Percentiles rank a stretch among this genome's conserved stretches.
Conservation (phyloP, 176 grass and related monocot species). For the Aechmea fasciata region DNA sequence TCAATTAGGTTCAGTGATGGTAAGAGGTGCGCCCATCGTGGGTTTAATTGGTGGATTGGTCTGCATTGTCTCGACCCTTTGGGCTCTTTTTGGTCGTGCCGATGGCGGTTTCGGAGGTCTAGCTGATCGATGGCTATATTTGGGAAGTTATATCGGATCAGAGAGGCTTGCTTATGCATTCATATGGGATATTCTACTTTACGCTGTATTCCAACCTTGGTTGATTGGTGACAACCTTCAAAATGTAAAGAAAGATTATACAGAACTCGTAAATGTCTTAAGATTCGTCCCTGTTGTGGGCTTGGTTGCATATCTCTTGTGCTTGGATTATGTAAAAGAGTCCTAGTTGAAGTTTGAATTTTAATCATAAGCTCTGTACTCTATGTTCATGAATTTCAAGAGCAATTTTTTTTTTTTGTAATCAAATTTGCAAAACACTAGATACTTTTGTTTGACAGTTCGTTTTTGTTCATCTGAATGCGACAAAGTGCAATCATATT, state of each 20-base stretch:
- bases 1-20: slow-evolving; percentile 54
- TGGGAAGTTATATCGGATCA: slow-evolving; percentile 40
- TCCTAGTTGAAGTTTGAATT: slow-evolving; percentile 8
- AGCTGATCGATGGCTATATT: slow-evolving; percentile 49
- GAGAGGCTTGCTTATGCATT: slow-evolving; percentile 79
- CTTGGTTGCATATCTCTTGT: slow-evolving; percentile 54
- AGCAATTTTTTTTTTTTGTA: not conserved
- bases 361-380: not conserved
- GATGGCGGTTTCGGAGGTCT: slow-evolving; percentile 45
- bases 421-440: slow-evolving; percentile 7
- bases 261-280: slow-evolving; percentile 30
- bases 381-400: not conserved
- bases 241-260: slow-evolving; percentile 41
- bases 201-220: slow-evolving; percentile 86
- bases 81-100: slow-evolving; percentile 49
- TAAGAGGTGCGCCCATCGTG: slow-evolving; percentile 38
- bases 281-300: slow-evolving; percentile 74
- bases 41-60: slow-evolving; percentile 39
- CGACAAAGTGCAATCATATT: not conserved
- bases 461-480: not conserved
- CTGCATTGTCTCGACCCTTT: slow-evolving; percentile 47
- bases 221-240: slow-evolving; percentile 68
- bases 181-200: slow-evolving; percentile 76
- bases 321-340: slow-evolving; percentile 26
- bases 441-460: not conserved